Percentiles rank a stretch among this genome's conserved stretches.
Evolutionary conservation across 805 yeast genomes (phyloP).

Genomic region (Kazachstania kunashirensis): DNA sequence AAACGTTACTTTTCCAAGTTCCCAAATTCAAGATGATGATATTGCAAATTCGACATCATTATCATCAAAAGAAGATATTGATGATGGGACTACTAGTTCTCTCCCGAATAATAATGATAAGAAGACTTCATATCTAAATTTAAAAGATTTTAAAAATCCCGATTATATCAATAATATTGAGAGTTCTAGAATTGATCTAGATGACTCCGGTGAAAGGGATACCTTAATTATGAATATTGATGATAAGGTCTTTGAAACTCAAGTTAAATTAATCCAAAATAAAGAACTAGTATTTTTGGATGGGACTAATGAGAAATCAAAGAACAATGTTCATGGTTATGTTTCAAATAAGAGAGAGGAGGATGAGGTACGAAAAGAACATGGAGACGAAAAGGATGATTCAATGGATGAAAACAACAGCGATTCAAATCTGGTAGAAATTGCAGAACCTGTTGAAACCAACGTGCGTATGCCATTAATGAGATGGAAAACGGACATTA

Average conservation of each 20-base stretch:
- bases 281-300: conserved; percentile 14
- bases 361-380: too few species aligned
- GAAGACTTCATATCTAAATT: too few species aligned
- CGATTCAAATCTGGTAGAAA: conserved; percentile 2
- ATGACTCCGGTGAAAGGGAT: background rate
- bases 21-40: background rate
- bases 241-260: conserved; percentile 14
- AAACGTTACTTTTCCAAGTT: conserved; percentile 1
- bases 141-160: background rate
- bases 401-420: background rate
- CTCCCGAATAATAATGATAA: too few species aligned
- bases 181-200: too few species aligned
- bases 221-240: conserved; percentile 18
- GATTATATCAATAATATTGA: background rate
- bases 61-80: background rate
- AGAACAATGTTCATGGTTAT: background rate
- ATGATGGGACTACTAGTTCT: too few species aligned
- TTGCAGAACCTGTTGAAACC: conserved; percentile 8
- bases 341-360: too few species aligned
- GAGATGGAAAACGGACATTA: background rate
- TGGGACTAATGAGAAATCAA: conserved; percentile 2
- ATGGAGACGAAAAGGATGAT: background rate
- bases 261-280: conserved; percentile 13
- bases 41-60: background rate
- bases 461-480: conserved; percentile 12